Evolutionary conservation across 225 moss, liverwort and hornwort species (phyloP).

Genomic region (Lunularia cruciata): DNA sequence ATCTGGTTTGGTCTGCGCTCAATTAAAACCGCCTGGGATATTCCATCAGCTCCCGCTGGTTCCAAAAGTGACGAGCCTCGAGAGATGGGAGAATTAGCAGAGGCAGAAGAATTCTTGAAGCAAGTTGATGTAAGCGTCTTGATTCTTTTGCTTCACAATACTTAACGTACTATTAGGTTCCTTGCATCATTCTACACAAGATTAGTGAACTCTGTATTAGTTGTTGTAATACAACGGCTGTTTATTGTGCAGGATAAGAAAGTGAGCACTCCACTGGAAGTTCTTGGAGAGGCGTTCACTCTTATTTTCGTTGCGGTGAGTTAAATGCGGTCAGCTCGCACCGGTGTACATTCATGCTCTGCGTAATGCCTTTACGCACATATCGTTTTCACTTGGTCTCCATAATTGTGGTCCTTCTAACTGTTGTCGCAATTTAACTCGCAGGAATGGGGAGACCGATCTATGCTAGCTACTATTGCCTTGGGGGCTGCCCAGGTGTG

Average conservation of each 20-base stretch:
- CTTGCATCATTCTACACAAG: background rate
- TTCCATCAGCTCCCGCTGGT: conserved; percentile 50
- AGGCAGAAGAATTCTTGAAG: conserved; percentile 81
- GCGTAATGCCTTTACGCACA: background rate
- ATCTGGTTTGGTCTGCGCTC: conserved; percentile 96
- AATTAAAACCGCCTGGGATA: conserved; percentile 83
- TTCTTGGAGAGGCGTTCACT: conserved; percentile 73
- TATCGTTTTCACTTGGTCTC: background rate
- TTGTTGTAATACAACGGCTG: background rate
- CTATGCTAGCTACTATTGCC: conserved; percentile 96
- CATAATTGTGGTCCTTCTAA: background rate
- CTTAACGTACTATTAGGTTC: no score
- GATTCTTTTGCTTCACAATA: background rate
- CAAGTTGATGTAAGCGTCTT: conserved; percentile 52
- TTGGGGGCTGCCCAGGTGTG: conserved; percentile 87
- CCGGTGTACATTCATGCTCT: background rate
- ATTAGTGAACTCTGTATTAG: background rate
- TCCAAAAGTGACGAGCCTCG: conserved; percentile 26
- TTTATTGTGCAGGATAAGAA: conserved; percentile 55
- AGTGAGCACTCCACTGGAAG: conserved; percentile 55
- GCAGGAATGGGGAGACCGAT: conserved; percentile 97
- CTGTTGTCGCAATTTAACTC: background rate
- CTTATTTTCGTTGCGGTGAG: conserved; percentile 86
- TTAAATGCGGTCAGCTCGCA: background rate
- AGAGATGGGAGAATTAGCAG: conserved; percentile 78